A percentile compares a stretch with the other conserved stretches of the same genome.
Evolutionary conservation across 1,284 basidiomycete genomes (phyloP).

Genomic region (Rhodotorula sp.): DNA sequence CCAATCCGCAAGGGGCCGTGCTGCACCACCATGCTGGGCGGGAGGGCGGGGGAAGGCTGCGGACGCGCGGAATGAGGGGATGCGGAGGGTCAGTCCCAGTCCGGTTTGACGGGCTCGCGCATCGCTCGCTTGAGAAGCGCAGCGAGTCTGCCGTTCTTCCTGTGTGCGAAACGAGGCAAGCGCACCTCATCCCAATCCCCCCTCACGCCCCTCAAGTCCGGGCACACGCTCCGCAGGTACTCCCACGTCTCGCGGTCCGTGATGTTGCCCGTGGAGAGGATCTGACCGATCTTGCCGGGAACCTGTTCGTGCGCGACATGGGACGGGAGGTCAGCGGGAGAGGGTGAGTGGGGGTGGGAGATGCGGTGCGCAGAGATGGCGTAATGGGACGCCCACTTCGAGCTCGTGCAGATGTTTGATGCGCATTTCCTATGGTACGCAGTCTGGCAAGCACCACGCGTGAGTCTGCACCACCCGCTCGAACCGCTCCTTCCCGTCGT

Average conservation of each 20-base stretch:
- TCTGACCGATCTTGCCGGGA: slow-evolving; percentile 97
- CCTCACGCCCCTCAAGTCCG: slow-evolving; percentile 86
- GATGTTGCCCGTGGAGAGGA: slow-evolving; percentile 95
- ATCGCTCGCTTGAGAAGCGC: no score
- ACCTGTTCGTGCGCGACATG: slow-evolving; percentile 49
- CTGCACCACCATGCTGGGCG: slow-evolving; percentile 76
- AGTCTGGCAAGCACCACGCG: no score
- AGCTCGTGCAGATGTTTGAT: no score
- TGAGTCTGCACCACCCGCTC: no score
- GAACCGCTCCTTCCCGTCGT: no score
- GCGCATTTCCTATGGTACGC: no score
- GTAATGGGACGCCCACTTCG: background rate
- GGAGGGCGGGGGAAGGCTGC: slow-evolving; percentile 59
- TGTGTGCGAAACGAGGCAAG: background rate
- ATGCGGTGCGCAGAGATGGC: background rate
- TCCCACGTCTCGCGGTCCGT: slow-evolving; percentile 97
- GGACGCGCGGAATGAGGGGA: background rate
- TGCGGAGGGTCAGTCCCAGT: background rate
- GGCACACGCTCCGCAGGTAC: slow-evolving; percentile 94
- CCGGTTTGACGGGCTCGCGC: background rate
- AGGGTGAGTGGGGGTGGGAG: background rate
- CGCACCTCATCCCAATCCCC: slow-evolving; percentile 90
- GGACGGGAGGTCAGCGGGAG: background rate
- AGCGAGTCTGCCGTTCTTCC: no score
- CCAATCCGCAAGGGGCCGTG: slow-evolving; percentile 91